A percentile compares a stretch with the other conserved stretches of the same genome.
These are phyloP conservation scores for Polyporus arcularius DNA, from an alignment of 768 basidiomycete genomes.

Conservation along the genomic window DNA sequence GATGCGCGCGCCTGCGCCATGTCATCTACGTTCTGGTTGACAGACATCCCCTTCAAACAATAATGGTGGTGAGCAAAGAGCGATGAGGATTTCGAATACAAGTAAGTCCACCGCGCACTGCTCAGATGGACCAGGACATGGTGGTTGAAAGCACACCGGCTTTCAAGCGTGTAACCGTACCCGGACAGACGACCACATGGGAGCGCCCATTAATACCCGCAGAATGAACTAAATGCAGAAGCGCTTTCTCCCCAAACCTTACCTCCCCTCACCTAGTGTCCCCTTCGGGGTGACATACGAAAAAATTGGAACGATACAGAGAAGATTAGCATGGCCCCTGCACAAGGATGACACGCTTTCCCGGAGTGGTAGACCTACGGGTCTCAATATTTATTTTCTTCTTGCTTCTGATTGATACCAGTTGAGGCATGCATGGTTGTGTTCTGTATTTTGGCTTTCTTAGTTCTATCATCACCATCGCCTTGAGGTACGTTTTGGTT, in stretches of 20 bases:
- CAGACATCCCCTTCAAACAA: background rate
- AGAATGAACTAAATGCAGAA: background rate
- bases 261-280: too few relatives aligned
- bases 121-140: too few relatives aligned
- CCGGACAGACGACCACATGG: too few relatives aligned
- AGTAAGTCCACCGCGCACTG: too few relatives aligned
- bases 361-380: constrained; percentile 77
- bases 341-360: constrained; percentile 99
- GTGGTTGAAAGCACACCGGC: background rate
- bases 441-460: too few relatives aligned
- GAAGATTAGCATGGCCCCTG: constrained; percentile 99
- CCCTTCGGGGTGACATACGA: constrained; percentile 94
- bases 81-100: too few relatives aligned
- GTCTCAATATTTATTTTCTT: constrained; percentile 42
- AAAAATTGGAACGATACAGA: constrained; percentile 99
- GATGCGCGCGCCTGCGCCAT: constrained; percentile 50
- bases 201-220: background rate
- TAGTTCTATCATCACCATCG: too few relatives aligned
- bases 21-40: constrained; percentile 33
- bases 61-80: background rate
- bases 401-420: background rate
- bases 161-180: too few relatives aligned
- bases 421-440: too few relatives aligned
- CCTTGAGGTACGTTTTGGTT: too few relatives aligned
- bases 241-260: too few relatives aligned